Evolutionary conservation across 148 eudicot genomes (phyloP).

Genomic region (Vaccinium darrowii): DNA sequence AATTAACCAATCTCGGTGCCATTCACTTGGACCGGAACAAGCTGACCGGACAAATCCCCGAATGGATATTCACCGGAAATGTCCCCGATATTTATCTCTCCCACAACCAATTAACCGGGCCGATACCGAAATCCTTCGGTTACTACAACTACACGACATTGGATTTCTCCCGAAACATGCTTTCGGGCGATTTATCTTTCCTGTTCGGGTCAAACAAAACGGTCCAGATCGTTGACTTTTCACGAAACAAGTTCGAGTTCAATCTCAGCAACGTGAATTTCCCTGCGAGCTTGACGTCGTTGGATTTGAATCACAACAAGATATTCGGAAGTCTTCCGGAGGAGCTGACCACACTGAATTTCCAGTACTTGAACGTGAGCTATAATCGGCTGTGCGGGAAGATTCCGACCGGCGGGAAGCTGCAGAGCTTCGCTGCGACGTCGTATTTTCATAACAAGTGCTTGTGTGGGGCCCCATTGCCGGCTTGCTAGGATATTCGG

Average conservation of each 20-base stretch:
- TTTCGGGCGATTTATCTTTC: conserved; percentile 43
- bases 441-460: too few relatives aligned
- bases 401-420: too few relatives aligned
- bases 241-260: conserved; percentile 40
- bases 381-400: too few relatives aligned
- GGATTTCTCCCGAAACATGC: conserved; percentile 33
- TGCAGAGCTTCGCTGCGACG: too few relatives aligned
- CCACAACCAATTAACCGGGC: conserved; percentile 41
- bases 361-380: too few relatives aligned
- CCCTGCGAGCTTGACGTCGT: too few relatives aligned
- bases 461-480: too few relatives aligned
- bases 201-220: conserved; percentile 43
- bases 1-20: conserved; percentile 22
- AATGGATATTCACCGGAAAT: background rate
- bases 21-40: conserved; percentile 37
- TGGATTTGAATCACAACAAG: too few relatives aligned
- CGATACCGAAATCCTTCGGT: conserved; percentile 41
- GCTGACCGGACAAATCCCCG: conserved; percentile 49
- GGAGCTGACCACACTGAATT: too few relatives aligned
- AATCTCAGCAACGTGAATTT: too few relatives aligned
- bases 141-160: conserved; percentile 23
- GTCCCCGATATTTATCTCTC: conserved; percentile 22
- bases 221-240: conserved; percentile 17
- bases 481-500: too few relatives aligned
- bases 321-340: too few relatives aligned